Percentiles rank a stretch among this genome's conserved stretches.
These are phyloP conservation scores for Paramecium biaurelia DNA, from an alignment of 73 alveolate genomes.

Conservation along the genomic window DNA sequence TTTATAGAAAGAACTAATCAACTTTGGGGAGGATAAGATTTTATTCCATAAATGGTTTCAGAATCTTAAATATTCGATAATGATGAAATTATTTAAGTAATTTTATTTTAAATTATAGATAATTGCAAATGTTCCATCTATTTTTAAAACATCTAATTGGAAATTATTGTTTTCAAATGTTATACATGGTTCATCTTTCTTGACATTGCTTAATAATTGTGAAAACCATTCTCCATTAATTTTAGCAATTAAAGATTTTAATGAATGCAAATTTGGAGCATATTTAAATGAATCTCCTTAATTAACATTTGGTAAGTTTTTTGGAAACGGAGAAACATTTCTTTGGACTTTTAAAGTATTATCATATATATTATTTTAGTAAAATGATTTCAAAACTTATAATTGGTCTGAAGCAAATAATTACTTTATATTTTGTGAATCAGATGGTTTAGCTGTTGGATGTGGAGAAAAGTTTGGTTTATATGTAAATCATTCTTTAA, in stretches of 20 bases:
- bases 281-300: conserved; percentile 40
- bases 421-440: conserved; percentile 50
- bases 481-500: conserved; percentile 22
- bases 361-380: not conserved
- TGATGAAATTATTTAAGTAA: conserved; percentile 3
- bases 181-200: conserved; percentile 51
- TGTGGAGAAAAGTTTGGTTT: conserved; percentile 65
- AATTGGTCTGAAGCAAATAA: conserved; percentile 20
- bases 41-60: conserved; percentile 3
- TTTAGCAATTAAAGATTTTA: conserved; percentile 34
- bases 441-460: conserved; percentile 62
- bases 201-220: conserved; percentile 48
- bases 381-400: conserved; percentile 31
- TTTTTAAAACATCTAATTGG: conserved; percentile 58
- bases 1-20: not conserved
- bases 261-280: conserved; percentile 56
- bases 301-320: conserved; percentile 32
- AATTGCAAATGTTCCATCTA: conserved; percentile 48
- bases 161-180: conserved; percentile 39
- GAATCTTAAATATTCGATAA: not conserved
- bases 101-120: not conserved
- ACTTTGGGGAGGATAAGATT: conserved; percentile 49
- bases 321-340: conserved; percentile 60
- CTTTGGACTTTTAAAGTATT: conserved; percentile 37
- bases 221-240: conserved; percentile 54